A percentile compares a stretch with the other conserved stretches of the same genome.
Evolutionary conservation across 2,329 filamentous ascomycete species (phyloP).

Genomic region (Daldinia sp.): DNA sequence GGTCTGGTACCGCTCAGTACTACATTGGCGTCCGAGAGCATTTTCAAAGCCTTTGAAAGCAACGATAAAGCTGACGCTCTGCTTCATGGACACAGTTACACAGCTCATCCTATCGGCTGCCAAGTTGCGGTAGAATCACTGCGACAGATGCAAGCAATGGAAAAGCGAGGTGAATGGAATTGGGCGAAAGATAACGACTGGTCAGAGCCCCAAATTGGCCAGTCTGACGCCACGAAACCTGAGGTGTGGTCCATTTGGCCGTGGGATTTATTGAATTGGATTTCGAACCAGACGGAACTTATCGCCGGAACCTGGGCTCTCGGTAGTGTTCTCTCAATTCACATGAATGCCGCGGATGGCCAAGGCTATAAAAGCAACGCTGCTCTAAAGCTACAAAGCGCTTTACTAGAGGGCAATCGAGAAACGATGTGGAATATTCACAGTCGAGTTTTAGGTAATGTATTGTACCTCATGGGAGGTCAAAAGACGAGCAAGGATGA

Average conservation of each 20-base stretch:
- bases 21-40: constrained; percentile 76
- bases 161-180: constrained; percentile 64
- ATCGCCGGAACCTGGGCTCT: constrained; percentile 76
- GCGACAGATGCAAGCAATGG: constrained; percentile 65
- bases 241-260: constrained; percentile 76
- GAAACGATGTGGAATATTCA: constrained; percentile 58
- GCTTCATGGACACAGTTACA: constrained; percentile 87
- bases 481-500: constrained; percentile 51
- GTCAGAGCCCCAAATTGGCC: constrained; percentile 15
- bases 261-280: constrained; percentile 60
- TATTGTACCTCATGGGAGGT: constrained; percentile 66
- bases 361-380: constrained; percentile 59
- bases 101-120: constrained; percentile 82
- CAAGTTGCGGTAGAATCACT: constrained; percentile 77
- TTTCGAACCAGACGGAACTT: constrained; percentile 62
- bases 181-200: constrained; percentile 59
- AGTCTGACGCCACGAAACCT: constrained; percentile 1
- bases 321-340: constrained; percentile 77
- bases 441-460: constrained; percentile 63
- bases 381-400: constrained; percentile 53
- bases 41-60: constrained; percentile 76
- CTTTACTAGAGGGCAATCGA: constrained; percentile 39
- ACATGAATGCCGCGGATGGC: constrained; percentile 53
- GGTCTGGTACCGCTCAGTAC: constrained; percentile 80
- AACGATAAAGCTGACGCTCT: constrained; percentile 80